Evolutionary conservation across 139 green algal genomes (phyloP), one percentile per base, ranked within the genome.

Genomic region (Klebsormidium nitens): DNA sequence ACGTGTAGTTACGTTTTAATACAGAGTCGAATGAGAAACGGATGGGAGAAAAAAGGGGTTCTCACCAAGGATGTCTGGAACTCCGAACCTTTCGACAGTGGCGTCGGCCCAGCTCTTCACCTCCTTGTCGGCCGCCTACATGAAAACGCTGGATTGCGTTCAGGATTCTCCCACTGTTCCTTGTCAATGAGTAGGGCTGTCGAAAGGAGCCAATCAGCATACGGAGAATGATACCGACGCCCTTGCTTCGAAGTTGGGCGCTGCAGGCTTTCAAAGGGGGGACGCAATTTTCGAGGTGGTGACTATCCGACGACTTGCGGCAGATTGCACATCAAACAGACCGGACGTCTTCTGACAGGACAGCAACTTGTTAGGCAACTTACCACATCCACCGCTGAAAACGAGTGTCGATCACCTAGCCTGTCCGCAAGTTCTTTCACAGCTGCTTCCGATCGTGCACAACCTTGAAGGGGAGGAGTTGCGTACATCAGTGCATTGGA

Each of bases 21-120:
- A n/a, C n/a, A n/a, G n/a, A n/a, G n/a, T n/a, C n/a, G n/a, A n/a
- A n/a, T n/a, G n/a, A n/a, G n/a, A n/a, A n/a, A n/a, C 46, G 31
- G 31, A 36, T 32, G 31, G 37, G 31, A 5, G 52, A 37, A 32
- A 6, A 61, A 61, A 32, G 31, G 31, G 19, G 31, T 5, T 47
- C 66, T 59, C 11, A 74, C 66, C 35, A 36, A 74, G 36, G 36
- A 74, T 74, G 36, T 74, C 66, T 1, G 66, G 66, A 2, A 46
- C 29, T 6, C 66, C 66, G 0, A 74, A 8, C 36, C 17, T 74
- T 29, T 68, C 58, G 29, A 61, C 19, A 26, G 44, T 34, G 48
- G 34, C 39, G 23, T 19, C 2, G 4, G 49, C 48, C 31, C 66
- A 74, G 2, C 26, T 50, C 40, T 66, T 32, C 2, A 74, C 48